Base-by-base conservation (phyloP, 805 yeast genomes). In the Wickerhamomyces chambardii region DNA sequence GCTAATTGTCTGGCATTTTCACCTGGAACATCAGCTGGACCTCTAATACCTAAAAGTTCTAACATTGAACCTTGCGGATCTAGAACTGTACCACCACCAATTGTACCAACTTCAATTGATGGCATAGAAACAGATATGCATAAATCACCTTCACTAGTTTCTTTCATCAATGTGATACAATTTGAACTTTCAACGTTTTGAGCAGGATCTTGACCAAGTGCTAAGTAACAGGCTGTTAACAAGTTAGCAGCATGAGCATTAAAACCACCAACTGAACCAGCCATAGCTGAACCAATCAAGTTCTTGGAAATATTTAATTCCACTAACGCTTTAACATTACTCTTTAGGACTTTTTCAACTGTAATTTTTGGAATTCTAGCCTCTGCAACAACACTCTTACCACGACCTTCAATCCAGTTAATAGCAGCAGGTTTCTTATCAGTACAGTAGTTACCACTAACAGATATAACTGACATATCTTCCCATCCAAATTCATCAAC, bases 201-300 rank as follows among this genome's bases (percentile, higher is more conserved):
- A 2, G 98, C 98, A n/a, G 99, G 98, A 62, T 92, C 99, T 67
- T 92, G 99, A 38, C 99, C 99, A 39, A 95, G 75, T 5, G 99
- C 99, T 44, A 92, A 64, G 58, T 64, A 92, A 18, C 92, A 80
- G 10, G 98, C 97, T 26, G 98, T 94, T 26, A 92, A 90, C 47
- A 92, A 63, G 58, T 92, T 92, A 32, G 98, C 94, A 36, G 98
- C 97, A 50, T 92, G 99, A 0, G 98, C 98, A 55, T 92, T 92
- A 64, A 84, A 89, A 2, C 99, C 99, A 56, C 99, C 99, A 47
- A 92, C 73, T 15, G 95, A 76, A 28, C 99, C 99, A 18, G 99
- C 97, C 92, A 92, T 84, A 6, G 97, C 97, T 28, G 95, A 84
- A 35, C 99, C 99, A 50, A 92, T 73, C 53, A 92, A 70, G 58